phyloP scores from a whole-genome alignment of 768 basidiomycete species.

The Rhizopogon rudus region DNA sequence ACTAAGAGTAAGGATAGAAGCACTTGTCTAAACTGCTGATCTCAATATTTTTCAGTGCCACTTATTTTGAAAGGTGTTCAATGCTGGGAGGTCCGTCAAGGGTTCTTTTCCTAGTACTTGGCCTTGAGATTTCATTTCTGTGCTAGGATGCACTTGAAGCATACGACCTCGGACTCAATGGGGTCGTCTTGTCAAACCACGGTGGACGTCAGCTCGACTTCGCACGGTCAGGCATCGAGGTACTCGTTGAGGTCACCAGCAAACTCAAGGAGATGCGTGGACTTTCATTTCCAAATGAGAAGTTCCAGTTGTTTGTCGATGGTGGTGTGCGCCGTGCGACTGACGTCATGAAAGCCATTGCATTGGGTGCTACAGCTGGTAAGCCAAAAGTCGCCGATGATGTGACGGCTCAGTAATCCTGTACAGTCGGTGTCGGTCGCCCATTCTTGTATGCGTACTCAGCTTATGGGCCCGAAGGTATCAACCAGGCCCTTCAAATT shows the following conservation, averaged over 20 bases:
- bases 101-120: neutral
- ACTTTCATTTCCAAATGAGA: conserved; percentile 8
- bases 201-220: conserved; percentile 53
- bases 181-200: conserved; percentile 56
- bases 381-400: neutral
- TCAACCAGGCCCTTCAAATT: conserved; percentile 74
- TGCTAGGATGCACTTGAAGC: conserved; percentile 33
- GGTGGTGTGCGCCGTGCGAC: conserved; percentile 44
- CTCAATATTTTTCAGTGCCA: conserved; percentile 36
- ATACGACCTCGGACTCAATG: conserved; percentile 30
- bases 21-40: neutral
- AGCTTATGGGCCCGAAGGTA: conserved; percentile 78
- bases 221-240: conserved; percentile 33
- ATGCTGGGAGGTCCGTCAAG: conserved; percentile 25
- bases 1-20: conserved; percentile 39
- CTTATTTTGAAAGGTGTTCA: conserved; percentile 57
- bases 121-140: neutral
- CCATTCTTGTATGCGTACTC: conserved; percentile 84
- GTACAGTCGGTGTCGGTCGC: conserved; percentile 65
- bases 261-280: conserved; percentile 5
- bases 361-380: conserved; percentile 43
- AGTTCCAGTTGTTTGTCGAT: conserved; percentile 39
- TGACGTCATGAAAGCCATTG: conserved; percentile 48
- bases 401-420: too few relatives aligned
- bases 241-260: conserved; percentile 16